Conservation (phyloP, 768 basidiomycete genomes). For the Kwoniella newhampshirensis region DNA sequence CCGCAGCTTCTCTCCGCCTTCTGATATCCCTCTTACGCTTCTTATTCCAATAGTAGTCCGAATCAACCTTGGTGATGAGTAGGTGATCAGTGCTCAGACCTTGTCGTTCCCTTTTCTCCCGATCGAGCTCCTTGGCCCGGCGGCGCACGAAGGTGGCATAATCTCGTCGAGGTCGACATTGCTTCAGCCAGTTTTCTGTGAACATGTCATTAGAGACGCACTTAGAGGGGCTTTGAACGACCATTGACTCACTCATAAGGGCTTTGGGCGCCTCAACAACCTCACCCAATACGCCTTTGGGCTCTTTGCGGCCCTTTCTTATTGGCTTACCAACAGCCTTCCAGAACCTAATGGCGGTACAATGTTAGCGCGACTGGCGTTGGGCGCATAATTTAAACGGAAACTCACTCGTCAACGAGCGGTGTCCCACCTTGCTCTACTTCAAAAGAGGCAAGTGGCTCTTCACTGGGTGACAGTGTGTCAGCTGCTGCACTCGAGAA, state of each 20-base stretch:
- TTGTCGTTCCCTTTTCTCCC: conserved; percentile 5
- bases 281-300: conserved; percentile 19
- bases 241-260: conserved; percentile 21
- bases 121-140: conserved; percentile 18
- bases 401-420: conserved; percentile 18
- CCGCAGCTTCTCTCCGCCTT: not conserved
- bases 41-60: conserved; percentile 36
- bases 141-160: conserved; percentile 24
- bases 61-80: conserved; percentile 25
- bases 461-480: conserved; percentile 3
- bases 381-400: not conserved
- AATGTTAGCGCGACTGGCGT: not conserved
- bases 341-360: conserved; percentile 27
- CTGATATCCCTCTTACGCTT: conserved; percentile 15
- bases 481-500: not conserved
- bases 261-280: conserved; percentile 19
- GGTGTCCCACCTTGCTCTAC: conserved; percentile 1
- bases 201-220: not conserved
- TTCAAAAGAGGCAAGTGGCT: conserved; percentile 1
- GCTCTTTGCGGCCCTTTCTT: conserved; percentile 15
- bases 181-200: conserved; percentile 24
- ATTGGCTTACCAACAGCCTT: conserved; percentile 7
- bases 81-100: conserved; percentile 6
- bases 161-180: conserved; percentile 13
- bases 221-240: not conserved